phyloP scores from a whole-genome alignment of 2,329 filamentous ascomycete species.

The Fusarium incarnatum region DNA sequence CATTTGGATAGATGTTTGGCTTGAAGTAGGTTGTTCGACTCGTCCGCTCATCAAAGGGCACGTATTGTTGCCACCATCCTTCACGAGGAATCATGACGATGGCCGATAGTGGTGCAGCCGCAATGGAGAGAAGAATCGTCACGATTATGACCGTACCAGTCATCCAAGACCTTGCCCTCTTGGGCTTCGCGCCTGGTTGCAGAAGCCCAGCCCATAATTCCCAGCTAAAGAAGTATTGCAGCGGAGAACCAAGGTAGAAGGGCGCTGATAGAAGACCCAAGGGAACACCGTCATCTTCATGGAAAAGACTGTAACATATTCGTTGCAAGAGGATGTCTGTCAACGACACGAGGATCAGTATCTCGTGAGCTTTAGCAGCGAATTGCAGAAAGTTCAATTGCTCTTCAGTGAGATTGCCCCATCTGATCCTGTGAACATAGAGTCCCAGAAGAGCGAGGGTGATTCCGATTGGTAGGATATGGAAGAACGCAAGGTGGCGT shows the following conservation, averaged over 20 bases:
- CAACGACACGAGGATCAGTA: background rate
- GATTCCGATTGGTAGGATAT: background rate
- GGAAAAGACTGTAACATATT: background rate
- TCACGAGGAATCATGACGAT: constrained; percentile 7
- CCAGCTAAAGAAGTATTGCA: background rate
- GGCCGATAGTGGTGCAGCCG: background rate
- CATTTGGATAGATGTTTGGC: background rate
- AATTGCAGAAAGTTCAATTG: constrained; percentile 4
- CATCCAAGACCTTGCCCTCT: background rate
- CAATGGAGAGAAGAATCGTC: background rate
- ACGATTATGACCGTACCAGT: background rate
- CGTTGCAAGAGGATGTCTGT: background rate
- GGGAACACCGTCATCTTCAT: background rate
- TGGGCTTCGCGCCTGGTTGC: background rate
- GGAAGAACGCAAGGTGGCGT: background rate
- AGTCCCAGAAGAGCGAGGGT: constrained; percentile 1
- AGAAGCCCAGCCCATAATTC: background rate
- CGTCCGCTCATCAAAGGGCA: rapidly evolving
- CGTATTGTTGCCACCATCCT: background rate
- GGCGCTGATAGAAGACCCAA: background rate
- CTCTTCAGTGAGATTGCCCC: background rate
- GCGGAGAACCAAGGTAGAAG: background rate
- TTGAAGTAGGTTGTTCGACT: background rate
- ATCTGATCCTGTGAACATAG: background rate
- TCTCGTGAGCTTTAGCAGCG: constrained; percentile 6